These are phyloP conservation scores for Saccharomycopsis oosterbeekiorum DNA, from an alignment of 805 yeast genomes.

Conservation along the genomic window DNA sequence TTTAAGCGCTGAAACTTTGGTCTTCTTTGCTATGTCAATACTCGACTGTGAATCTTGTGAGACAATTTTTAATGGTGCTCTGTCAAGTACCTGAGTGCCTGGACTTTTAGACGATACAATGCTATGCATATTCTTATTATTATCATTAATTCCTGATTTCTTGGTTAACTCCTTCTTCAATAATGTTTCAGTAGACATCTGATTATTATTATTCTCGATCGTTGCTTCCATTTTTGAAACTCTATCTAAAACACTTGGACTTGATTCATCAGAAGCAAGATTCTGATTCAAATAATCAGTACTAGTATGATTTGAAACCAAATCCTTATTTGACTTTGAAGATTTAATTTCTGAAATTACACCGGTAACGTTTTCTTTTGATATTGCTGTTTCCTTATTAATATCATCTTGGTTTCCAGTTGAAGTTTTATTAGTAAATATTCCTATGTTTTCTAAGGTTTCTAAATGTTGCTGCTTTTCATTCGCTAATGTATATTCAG, in stretches of 20 bases:
- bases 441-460: neutral
- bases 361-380: neutral
- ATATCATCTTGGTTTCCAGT: neutral
- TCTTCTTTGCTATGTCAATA: slow-evolving; percentile 3
- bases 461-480: neutral
- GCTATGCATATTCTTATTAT: neutral
- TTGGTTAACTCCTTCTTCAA: slow-evolving; percentile 14
- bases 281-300: neutral
- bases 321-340: neutral
- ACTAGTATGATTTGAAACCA: neutral
- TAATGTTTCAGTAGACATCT: slow-evolving; percentile 9
- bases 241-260: slow-evolving; percentile 15
- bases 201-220: neutral
- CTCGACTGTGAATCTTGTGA: neutral
- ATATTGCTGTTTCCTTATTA: neutral
- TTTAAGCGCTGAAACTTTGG: slow-evolving; percentile 52
- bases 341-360: neutral
- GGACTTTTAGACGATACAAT: neutral
- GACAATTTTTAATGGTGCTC: neutral
- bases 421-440: neutral
- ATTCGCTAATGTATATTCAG: neutral
- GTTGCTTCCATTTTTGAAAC: slow-evolving; percentile 19
- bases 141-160: slow-evolving; percentile 4
- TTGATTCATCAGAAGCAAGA: neutral
- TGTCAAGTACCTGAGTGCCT: neutral